Conservation (phyloP, 202 grass and related monocot species). For the Elaeis oleifera region DNA sequence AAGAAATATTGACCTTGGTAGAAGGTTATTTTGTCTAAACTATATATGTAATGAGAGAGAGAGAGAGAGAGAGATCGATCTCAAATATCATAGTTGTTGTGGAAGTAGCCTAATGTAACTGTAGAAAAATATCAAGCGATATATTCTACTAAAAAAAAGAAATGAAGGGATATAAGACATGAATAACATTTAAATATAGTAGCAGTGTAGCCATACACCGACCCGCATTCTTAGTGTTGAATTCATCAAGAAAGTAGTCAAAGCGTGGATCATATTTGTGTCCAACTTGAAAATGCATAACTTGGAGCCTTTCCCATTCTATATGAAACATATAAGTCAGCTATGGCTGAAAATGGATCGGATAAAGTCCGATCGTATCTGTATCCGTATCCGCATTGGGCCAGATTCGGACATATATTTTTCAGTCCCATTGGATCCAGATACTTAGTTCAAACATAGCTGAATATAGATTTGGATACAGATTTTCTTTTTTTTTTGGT, state of each 20-base stretch:
- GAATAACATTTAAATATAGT: conserved; percentile 7
- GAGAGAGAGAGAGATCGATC: no score
- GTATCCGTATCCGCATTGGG: no score
- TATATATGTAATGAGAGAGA: no score
- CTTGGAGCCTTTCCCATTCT: conserved; percentile 8
- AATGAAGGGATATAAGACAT: no score
- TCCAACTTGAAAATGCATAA: conserved; percentile 14
- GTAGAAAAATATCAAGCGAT: neutral
- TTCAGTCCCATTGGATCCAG: no score
- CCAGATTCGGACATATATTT: no score
- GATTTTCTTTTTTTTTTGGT: no score
- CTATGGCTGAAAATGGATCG: no score
- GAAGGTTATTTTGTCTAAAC: neutral
- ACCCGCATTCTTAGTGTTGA: conserved; percentile 9
- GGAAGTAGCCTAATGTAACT: neutral
- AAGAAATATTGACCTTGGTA: neutral
- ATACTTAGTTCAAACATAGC: no score
- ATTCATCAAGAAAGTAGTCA: conserved; percentile 13
- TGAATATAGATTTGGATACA: no score
- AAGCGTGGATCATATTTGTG: conserved; percentile 16
- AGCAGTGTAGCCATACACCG: conserved; percentile 3
- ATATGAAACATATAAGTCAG: neutral
- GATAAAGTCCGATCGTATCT: no score
- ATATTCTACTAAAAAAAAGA: no score
- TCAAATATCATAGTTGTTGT: neutral